These are phyloP conservation scores for Sphaerostilbella broomeana DNA, from an alignment of 2,329 filamentous ascomycete species.

Conservation along the genomic window DNA sequence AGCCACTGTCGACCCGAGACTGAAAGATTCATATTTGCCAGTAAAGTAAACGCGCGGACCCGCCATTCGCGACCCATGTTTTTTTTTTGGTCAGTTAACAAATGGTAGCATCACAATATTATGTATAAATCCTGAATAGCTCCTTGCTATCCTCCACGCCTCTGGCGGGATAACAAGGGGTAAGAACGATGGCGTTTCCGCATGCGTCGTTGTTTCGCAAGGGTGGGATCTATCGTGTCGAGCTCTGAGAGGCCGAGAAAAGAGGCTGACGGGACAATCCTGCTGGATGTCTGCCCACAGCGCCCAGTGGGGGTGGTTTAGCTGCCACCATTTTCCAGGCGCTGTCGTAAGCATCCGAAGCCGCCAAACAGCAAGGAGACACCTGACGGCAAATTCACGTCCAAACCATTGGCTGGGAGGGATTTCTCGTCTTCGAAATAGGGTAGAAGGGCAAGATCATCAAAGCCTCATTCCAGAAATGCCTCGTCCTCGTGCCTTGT, in stretches of 20 bases:
- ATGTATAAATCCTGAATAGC: too few relatives aligned
- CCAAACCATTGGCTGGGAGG: not conserved
- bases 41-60: too few relatives aligned
- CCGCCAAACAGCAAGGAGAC: not conserved
- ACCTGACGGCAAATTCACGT: not conserved
- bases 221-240: constrained; percentile 24
- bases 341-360: constrained; percentile 1
- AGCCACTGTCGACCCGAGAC: too few relatives aligned
- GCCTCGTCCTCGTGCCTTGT: too few relatives aligned
- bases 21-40: too few relatives aligned
- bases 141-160: too few relatives aligned
- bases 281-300: constrained; percentile 12
- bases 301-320: constrained; percentile 1
- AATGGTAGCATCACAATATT: too few relatives aligned
- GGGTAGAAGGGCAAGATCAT: not conserved
- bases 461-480: not conserved
- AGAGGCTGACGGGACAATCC: constrained; percentile 16
- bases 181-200: constrained; percentile 4
- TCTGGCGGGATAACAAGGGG: constrained; percentile 8
- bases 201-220: constrained; percentile 6
- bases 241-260: constrained; percentile 26
- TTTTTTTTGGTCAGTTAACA: too few relatives aligned
- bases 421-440: constrained; percentile 1
- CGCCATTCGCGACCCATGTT: too few relatives aligned
- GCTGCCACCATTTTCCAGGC: not conserved